Percentiles rank a stretch among this genome's conserved stretches.
These are phyloP conservation scores for Periconia sp. DNA, from an alignment of 2,329 filamentous ascomycete species.

Conservation along the genomic window DNA sequence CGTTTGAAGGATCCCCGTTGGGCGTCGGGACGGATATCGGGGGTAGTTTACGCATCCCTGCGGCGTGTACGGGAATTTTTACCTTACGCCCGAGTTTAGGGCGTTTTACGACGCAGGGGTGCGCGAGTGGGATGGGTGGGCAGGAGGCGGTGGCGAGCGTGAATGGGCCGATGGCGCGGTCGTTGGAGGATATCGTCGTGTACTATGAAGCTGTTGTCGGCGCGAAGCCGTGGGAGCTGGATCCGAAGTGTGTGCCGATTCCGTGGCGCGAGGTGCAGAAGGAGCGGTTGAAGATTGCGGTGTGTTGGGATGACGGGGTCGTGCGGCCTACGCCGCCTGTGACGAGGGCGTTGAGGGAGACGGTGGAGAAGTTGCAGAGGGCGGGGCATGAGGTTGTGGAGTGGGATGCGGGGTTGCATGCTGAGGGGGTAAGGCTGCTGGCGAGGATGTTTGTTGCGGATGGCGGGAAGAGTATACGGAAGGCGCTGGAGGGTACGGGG, in stretches of 20 bases:
- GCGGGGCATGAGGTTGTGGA: conserved; percentile 59
- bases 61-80: conserved; percentile 61
- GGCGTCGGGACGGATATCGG: conserved; percentile 68
- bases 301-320: conserved; percentile 55
- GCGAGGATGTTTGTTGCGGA: conserved; percentile 54
- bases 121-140: conserved; percentile 61
- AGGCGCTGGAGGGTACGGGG: conserved; percentile 43
- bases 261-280: conserved; percentile 52
- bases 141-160: conserved; percentile 67
- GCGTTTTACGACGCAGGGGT: conserved; percentile 59
- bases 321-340: conserved; percentile 57
- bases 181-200: conserved; percentile 54
- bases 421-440: conserved; percentile 53
- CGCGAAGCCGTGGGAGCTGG: conserved; percentile 54
- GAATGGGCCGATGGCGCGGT: conserved; percentile 63
- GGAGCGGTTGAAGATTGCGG: conserved; percentile 60
- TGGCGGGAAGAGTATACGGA: conserved; percentile 51
- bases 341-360: conserved; percentile 56
- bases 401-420: conserved; percentile 58
- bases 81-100: conserved; percentile 60
- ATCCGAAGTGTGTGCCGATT: conserved; percentile 56
- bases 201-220: conserved; percentile 46
- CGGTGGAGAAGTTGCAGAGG: conserved; percentile 54
- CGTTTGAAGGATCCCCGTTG: conserved; percentile 59
- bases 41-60: conserved; percentile 58